Percentiles rank a stretch among this genome's conserved stretches.
phyloP scores from a whole-genome alignment of 2,329 filamentous ascomycete species.

The Colletotrichum tanaceti region DNA sequence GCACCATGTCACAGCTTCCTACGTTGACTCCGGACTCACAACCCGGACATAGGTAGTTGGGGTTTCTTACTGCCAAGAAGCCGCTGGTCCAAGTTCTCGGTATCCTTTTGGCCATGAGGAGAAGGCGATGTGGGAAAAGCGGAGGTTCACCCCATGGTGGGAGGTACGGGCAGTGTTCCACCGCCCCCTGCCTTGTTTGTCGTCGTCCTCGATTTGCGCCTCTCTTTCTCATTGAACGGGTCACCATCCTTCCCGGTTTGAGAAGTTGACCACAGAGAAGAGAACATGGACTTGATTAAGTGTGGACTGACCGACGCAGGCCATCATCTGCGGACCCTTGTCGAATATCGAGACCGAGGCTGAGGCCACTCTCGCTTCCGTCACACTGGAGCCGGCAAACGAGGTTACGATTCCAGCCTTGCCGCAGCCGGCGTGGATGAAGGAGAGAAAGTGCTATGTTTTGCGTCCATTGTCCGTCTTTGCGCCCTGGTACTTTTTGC shows the following conservation, averaged over 20 bases:
- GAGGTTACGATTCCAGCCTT: not conserved
- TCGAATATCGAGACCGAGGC: conserved; percentile 19
- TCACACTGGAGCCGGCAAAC: conserved; percentile 28
- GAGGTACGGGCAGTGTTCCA: not conserved
- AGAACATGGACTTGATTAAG: conserved; percentile 19
- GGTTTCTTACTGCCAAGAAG: conserved; percentile 6
- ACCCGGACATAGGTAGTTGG: not conserved
- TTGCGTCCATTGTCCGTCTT: not conserved
- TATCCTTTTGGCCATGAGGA: conserved; percentile 17
- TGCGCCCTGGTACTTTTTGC: not conserved
- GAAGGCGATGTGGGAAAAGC: conserved; percentile 1
- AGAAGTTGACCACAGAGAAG: not conserved
- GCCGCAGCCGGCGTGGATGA: not conserved
- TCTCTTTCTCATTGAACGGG: not conserved
- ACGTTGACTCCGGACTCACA: no score
- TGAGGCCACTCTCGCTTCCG: conserved; percentile 23
- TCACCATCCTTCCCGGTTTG: conserved; percentile 1
- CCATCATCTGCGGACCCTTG: conserved; percentile 13
- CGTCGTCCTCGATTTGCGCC: not conserved
- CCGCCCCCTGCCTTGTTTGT: not conserved
- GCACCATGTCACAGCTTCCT: not conserved
- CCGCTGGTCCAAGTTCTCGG: conserved; percentile 29
- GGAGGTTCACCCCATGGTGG: not conserved
- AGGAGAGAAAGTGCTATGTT: not conserved
- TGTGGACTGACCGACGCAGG: conserved; percentile 8